Base-by-base conservation (phyloP, 129 eudicot genomes). In the Flaveria bidentis region DNA sequence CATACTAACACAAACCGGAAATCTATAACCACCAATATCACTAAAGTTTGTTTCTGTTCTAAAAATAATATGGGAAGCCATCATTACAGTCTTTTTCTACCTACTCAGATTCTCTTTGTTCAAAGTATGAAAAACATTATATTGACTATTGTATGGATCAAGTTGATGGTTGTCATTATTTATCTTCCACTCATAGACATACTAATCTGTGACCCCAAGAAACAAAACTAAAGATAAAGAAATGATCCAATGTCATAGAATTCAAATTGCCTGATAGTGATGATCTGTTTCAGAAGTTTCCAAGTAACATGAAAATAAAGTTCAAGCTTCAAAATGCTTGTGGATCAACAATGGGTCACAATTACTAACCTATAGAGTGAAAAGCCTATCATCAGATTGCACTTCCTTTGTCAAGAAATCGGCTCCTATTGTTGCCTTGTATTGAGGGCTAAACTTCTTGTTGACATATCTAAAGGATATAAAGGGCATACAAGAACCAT, bases 331-430 rank as follows among this genome's bases (percentile, higher is more conserved):
- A 16, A 9, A 26, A 69, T 7, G 50, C 22, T 58, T 74, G 30
- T 15, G 22, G 4, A 36, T 30, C 69, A 63, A 36, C 72, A 49
- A 39, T 26, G 47, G 28, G 28, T 61, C 73, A 51, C 44, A 56
- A 86, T 2, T 11, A 76, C 83, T 50, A 62, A 91, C 98, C 97
- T 93, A 97, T 42, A 93, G 86, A 84, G 98, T 93, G 86, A 93
- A 93, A 63, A 93, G 98, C 82, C 98, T 83, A 58, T 93, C 98
- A 75, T 93, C 98, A 79, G 91, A 93, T 75, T 93, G 93, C 76
- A 93, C 97, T 82, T 93, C 98, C 83, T 93, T 93, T 14, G 98
- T 93, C 93, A 93, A 82, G 91, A 93, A 93, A 88, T 93, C 98
- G 12, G 98, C 98, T 58, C 98, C 98, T 46, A 93, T 93, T 2